These are phyloP conservation scores for Aspergillus hortae DNA, from an alignment of 2,329 filamentous ascomycete species.

Conservation along the genomic window DNA sequence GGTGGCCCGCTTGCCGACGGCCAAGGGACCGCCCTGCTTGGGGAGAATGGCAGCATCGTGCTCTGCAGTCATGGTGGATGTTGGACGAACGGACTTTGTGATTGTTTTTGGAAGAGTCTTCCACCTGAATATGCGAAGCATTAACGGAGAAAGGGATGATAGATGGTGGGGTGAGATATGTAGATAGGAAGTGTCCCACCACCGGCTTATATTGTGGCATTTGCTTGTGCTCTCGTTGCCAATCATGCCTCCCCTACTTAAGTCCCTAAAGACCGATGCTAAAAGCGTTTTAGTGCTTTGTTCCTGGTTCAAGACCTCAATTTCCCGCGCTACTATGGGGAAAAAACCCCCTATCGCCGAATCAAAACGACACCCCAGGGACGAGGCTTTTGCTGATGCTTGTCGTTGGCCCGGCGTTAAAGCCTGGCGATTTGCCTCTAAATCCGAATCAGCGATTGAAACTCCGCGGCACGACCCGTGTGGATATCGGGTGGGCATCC, in stretches of 20 bases:
- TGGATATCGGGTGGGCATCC: too few relatives aligned
- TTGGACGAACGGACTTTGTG: background rate
- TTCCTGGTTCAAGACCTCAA: background rate
- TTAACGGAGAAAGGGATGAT: background rate
- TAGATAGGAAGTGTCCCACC: too few relatives aligned
- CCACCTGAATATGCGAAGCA: background rate
- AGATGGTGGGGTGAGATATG: too few relatives aligned
- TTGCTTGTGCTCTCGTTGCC: too few relatives aligned
- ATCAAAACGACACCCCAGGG: background rate
- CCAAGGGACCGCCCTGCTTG: slow-evolving; percentile 9
- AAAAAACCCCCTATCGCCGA: background rate
- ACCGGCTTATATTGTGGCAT: too few relatives aligned
- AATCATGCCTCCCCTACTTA: background rate
- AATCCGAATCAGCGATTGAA: background rate
- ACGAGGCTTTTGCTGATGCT: background rate
- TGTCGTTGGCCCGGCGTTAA: background rate
- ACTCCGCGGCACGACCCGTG: too few relatives aligned
- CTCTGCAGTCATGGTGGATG: slow-evolving; percentile 5
- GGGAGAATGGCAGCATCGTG: slow-evolving; percentile 16
- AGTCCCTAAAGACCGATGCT: background rate
- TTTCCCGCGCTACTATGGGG: background rate
- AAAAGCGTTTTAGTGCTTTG: background rate
- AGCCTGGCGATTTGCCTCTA: background rate
- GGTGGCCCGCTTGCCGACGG: slow-evolving; percentile 16
- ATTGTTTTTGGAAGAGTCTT: background rate